These are phyloP conservation scores for Leccinum broughii DNA, from an alignment of 768 basidiomycete species.

Conservation along the genomic window DNA sequence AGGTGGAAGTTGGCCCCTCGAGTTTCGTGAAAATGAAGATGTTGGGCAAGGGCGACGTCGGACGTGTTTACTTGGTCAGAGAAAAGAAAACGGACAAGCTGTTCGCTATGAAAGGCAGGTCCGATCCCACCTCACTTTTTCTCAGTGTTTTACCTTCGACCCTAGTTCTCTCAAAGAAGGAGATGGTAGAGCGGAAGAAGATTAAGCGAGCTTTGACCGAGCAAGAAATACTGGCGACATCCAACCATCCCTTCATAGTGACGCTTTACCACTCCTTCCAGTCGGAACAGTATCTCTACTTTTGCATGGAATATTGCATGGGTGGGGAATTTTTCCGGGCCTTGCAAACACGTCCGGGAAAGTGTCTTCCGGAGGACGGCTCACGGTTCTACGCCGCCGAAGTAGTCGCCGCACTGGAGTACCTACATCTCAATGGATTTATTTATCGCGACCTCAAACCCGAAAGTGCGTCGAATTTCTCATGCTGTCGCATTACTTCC, in stretches of 20 bases:
- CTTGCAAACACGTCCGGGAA: constrained; percentile 93
- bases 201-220: constrained; percentile 98
- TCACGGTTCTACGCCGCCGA: constrained; percentile 98
- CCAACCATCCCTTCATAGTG: constrained; percentile 99
- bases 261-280: constrained; percentile 99
- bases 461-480: constrained; percentile 72
- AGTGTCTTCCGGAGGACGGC: constrained; percentile 93
- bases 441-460: constrained; percentile 99
- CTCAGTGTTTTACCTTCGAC: constrained; percentile 26
- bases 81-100: constrained; percentile 98
- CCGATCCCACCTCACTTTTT: constrained; percentile 4
- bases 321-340: constrained; percentile 99
- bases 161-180: constrained; percentile 94
- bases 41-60: constrained; percentile 98
- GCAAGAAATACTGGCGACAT: constrained; percentile 97
- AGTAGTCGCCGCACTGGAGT: constrained; percentile 96
- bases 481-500: constrained; percentile 11
- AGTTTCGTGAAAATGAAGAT: constrained; percentile 97
- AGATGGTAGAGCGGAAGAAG: constrained; percentile 99
- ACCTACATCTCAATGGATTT: constrained; percentile 98
- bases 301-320: constrained; percentile 99
- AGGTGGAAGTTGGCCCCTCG: constrained; percentile 93
- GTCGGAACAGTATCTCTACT: constrained; percentile 96
- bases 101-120: constrained; percentile 98
- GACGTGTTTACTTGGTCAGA: constrained; percentile 95